These are phyloP conservation scores for Nymphaea colorata DNA, from an alignment of 164 flowering plant species.

Conservation along the genomic window DNA sequence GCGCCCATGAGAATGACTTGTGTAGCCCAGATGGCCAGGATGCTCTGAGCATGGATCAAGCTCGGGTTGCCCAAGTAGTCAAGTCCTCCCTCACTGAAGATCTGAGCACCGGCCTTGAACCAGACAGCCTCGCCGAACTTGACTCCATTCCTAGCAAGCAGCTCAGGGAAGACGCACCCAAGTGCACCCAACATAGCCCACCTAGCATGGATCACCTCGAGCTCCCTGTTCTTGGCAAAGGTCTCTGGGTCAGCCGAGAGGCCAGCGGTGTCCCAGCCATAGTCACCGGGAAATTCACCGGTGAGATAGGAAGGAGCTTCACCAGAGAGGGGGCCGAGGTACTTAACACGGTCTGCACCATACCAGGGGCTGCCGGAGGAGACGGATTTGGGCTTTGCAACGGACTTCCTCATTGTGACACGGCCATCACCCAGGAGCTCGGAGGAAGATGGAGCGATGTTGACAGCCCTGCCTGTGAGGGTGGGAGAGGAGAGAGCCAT, in stretches of 20 bases:
- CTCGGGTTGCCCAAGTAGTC: constrained; percentile 15
- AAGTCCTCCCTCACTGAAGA: constrained; percentile 14
- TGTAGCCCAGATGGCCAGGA: constrained; percentile 12
- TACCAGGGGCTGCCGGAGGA: constrained; percentile 14
- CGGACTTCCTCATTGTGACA: constrained; percentile 27
- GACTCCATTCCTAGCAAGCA: constrained; percentile 13
- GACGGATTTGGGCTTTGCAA: constrained; percentile 6
- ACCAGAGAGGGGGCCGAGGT: constrained; percentile 12
- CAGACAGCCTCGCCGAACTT: constrained; percentile 16
- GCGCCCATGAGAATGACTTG: constrained; percentile 14
- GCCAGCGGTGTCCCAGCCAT: constrained; percentile 13
- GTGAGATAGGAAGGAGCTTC: constrained; percentile 14
- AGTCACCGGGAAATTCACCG: constrained; percentile 15
- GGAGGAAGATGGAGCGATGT: neutral
- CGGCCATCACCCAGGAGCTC: constrained; percentile 19
- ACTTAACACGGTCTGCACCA: constrained; percentile 12
- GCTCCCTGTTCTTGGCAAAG: constrained; percentile 14
- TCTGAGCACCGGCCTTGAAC: constrained; percentile 14
- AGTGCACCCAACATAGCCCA: constrained; percentile 14
- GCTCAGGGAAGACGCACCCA: constrained; percentile 14
- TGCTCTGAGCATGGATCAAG: constrained; percentile 14
- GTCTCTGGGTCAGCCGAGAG: constrained; percentile 16
- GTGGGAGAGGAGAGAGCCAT: constrained; percentile 2
- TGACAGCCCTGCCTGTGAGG: neutral
- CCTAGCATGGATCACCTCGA: constrained; percentile 12